Evolutionary conservation across 345 rosid genomes (phyloP), one percentile per base, ranked within the genome.

Genomic region (Cardamine occulta): DNA sequence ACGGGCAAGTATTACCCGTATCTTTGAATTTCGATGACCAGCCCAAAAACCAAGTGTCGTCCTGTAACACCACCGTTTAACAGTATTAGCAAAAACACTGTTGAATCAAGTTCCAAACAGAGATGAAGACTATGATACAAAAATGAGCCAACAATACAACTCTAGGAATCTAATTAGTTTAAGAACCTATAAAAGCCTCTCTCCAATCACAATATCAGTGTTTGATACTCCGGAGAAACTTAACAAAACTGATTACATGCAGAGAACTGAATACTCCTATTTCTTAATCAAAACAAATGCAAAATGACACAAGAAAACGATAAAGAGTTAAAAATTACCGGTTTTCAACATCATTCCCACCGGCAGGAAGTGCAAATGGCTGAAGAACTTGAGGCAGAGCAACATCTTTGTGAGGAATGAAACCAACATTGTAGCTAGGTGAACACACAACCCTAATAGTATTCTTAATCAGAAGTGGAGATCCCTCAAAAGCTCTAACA

Each of bases 371-470:
- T 19, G 97, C 97, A 81, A 95, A 93, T 7, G 98, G 98, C 83
- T 95, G 97, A 72, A 95, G 80, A 0, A 95, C 86, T 83, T 95
- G 99, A 18, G 98, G 99, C 51, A 95, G 86, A 48, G 99, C 98
- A 78, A 95, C 87, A 74, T 95, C 99, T 70, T 95, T 95, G 73
- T 95, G 99, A 4, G 99, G 99, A 86, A 95, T 88, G 76, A 89
- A 95, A 12, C 89, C 83, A 8, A 91, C 98, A 82, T 95, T 93
- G 74, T 95, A 95, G 76, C 98, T 92, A 0, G 99, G 99, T 5
- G 99, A 95, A 80, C 99, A 95, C 5, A 95, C 98, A 32, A 85
- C 96, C 44, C 99, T 86, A 80, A 95, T 89, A 0, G 98, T 86
- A 80, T 95, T 95, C 86, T 95, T 95, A 57, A 95, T 80, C 14